These are phyloP conservation scores for Lepraria neglecta DNA, from an alignment of 495 filamentous ascomycete genomes.

Conservation along the genomic window DNA sequence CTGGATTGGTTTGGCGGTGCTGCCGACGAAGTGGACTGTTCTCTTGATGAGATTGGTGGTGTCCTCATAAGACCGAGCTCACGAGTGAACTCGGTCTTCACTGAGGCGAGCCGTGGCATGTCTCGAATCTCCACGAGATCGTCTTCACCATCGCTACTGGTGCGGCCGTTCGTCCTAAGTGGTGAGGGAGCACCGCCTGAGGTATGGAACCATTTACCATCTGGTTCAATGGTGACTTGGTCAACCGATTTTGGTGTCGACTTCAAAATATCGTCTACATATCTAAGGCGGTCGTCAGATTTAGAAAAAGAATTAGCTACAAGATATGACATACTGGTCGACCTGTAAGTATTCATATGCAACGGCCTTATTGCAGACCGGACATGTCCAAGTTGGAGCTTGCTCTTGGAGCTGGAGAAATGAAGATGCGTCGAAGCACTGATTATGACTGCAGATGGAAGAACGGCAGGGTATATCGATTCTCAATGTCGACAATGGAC, in stretches of 20 bases:
- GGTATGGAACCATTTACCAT: conserved; percentile 65
- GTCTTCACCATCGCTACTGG: conserved; percentile 54
- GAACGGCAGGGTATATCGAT: conserved; percentile 77
- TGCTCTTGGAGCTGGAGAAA: conserved; percentile 94
- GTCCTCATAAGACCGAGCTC: conserved; percentile 38
- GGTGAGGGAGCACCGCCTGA: conserved; percentile 36
- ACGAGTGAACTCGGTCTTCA: conserved; percentile 44
- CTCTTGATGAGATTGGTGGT: conserved; percentile 50
- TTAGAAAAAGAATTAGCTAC: conserved; percentile 6
- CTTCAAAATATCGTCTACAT: conserved; percentile 78
- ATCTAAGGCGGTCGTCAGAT: conserved; percentile 46
- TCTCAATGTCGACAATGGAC: conserved; percentile 78
- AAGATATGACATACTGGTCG: conserved; percentile 62
- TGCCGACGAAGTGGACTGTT: conserved; percentile 46
- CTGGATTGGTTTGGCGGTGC: conserved; percentile 35
- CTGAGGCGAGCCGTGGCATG: conserved; percentile 35
- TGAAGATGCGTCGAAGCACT: conserved; percentile 91
- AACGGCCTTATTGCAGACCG: conserved; percentile 79
- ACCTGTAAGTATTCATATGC: conserved; percentile 75
- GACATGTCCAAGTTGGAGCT: conserved; percentile 90
- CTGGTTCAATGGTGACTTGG: conserved; percentile 84
- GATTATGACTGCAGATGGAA: conserved; percentile 74
- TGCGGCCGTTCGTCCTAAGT: conserved; percentile 33
- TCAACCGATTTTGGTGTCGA: conserved; percentile 62
- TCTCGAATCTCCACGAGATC: conserved; percentile 65